These are phyloP conservation scores for Psilocybe cyanescens DNA, from an alignment of 768 basidiomycete genomes.

Conservation along the genomic window DNA sequence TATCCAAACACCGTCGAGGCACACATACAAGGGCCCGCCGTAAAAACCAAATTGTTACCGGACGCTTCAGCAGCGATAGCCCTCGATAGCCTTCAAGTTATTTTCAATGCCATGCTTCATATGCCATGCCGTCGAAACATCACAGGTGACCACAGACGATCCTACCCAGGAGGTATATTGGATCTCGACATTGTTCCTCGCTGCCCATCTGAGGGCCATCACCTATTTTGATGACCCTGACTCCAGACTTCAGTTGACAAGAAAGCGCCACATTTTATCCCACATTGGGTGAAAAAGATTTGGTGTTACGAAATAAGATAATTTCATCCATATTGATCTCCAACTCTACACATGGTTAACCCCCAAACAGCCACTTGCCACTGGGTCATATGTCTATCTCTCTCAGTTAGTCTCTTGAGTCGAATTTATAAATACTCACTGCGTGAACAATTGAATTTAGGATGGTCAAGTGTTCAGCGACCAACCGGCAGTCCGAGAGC, in stretches of 20 bases:
- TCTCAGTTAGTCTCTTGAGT: background rate
- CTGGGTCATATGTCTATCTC: conserved; percentile 8
- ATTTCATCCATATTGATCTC: conserved; percentile 4
- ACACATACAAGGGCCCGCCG: too few species aligned
- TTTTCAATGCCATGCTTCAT: background rate
- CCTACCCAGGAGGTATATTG: background rate
- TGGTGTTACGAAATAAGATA: conserved; percentile 1
- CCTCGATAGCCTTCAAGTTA: too few species aligned
- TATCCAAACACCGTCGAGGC: too few species aligned
- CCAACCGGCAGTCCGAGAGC: conserved; percentile 14
- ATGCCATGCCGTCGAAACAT: background rate
- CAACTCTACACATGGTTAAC: conserved; percentile 4
- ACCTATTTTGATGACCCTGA: conserved; percentile 9
- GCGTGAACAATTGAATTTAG: background rate
- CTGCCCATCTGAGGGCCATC: conserved; percentile 5
- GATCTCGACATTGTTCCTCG: conserved; percentile 2
- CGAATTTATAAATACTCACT: background rate
- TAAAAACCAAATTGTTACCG: too few species aligned
- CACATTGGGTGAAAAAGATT: conserved; percentile 7
- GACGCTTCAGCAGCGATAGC: too few species aligned
- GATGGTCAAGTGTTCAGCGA: conserved; percentile 13
- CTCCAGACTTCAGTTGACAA: conserved; percentile 17
- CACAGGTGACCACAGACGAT: background rate
- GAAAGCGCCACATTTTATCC: conserved; percentile 19
- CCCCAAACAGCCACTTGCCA: background rate